phyloP scores from a whole-genome alignment of 2,329 filamentous ascomycete species.

The Hymenotorrendiella dingleyae region DNA sequence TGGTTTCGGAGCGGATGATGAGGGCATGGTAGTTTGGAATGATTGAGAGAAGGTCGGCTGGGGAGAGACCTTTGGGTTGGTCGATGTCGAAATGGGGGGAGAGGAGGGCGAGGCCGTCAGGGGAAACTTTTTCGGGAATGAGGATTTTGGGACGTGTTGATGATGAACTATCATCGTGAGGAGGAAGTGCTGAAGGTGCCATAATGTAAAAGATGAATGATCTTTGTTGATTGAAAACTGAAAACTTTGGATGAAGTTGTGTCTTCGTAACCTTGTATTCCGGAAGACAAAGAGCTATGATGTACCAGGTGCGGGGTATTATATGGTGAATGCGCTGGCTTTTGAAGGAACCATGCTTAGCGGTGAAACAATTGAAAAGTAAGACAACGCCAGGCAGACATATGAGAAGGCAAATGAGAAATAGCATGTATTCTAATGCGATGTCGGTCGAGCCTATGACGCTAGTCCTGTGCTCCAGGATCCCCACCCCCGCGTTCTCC shows the following conservation, averaged over 20 bases:
- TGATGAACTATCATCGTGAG: neutral
- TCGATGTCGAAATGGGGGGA: constrained; percentile 64
- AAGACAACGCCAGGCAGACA: neutral
- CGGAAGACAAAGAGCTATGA: too few species aligned
- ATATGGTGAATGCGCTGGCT: too few species aligned
- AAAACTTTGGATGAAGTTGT: too few species aligned
- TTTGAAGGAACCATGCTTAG: too few species aligned
- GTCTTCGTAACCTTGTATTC: too few species aligned
- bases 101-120: constrained; percentile 69
- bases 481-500: too few species aligned
- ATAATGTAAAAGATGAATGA: too few species aligned
- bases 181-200: constrained; percentile 21
- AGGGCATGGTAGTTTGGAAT: constrained; percentile 70
- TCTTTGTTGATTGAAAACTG: too few species aligned
- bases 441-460: constrained; percentile 7
- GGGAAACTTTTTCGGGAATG: constrained; percentile 73
- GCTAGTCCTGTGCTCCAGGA: too few species aligned
- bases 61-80: constrained; percentile 54
- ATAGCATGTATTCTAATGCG: too few species aligned
- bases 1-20: constrained; percentile 75
- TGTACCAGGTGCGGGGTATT: constrained; percentile 4
- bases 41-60: constrained; percentile 57
- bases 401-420: constrained; percentile 1
- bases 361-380: neutral
- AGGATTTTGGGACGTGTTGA: constrained; percentile 43